Evolutionary conservation across 148 eudicot genomes (phyloP).

Genomic region (Silene latifolia): DNA sequence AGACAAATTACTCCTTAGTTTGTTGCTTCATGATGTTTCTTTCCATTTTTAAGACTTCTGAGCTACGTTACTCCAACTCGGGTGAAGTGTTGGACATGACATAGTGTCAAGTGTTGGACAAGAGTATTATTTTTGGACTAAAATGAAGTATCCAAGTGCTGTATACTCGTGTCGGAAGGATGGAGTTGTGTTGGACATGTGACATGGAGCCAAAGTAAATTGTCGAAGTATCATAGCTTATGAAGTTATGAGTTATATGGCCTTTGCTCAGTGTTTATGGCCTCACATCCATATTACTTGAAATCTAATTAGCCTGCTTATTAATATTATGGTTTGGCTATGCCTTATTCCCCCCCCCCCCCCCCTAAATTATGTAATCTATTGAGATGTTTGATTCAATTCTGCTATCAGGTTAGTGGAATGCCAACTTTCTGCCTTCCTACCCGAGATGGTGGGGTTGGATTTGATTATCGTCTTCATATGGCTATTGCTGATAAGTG

Average conservation of each 20-base stretch:
- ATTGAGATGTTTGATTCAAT: neutral
- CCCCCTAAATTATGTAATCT: neutral
- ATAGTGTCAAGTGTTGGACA: neutral
- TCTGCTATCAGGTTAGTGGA: slow-evolving; percentile 83
- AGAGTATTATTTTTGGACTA: neutral
- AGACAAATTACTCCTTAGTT: neutral
- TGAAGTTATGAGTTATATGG: neutral
- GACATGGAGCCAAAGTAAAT: neutral
- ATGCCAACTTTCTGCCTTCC: slow-evolving; percentile 93
- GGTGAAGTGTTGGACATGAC: neutral
- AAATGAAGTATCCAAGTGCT: neutral
- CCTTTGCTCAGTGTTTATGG: neutral
- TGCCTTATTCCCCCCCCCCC: neutral
- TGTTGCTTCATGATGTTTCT: neutral
- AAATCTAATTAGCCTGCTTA: neutral
- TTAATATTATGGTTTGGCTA: neutral
- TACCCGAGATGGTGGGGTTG: slow-evolving; percentile 90
- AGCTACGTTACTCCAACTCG: neutral
- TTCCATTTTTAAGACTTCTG: neutral
- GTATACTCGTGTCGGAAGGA: neutral
- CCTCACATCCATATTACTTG: neutral
- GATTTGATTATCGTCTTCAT: slow-evolving; percentile 95
- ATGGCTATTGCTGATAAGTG: slow-evolving; percentile 99
- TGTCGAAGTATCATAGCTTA: neutral
- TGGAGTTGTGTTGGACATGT: neutral